phyloP scores from a whole-genome alignment of 2,329 filamentous ascomycete species.

The Didymella sp. region DNA sequence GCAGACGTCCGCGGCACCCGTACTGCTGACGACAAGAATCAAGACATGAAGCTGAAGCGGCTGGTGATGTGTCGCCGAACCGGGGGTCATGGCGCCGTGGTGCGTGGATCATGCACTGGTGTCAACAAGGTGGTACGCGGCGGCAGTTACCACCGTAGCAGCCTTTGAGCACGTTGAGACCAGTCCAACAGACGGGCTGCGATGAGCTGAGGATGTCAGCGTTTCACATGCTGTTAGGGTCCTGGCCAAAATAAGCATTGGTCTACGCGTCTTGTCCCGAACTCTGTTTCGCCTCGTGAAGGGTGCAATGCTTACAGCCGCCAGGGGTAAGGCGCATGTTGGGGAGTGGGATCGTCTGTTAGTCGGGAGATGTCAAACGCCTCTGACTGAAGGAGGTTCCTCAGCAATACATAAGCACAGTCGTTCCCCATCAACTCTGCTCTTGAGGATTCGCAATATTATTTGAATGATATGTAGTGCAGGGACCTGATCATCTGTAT shows the following conservation, averaged over 20 bases:
- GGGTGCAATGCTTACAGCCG: conserved; percentile 7
- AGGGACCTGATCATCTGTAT: neutral
- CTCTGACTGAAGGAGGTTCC: neutral
- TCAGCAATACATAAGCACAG: neutral
- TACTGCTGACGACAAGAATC: conserved; percentile 1
- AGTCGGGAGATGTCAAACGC: neutral
- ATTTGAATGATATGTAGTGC: neutral
- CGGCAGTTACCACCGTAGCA: too few relatives aligned
- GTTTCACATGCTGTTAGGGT: conserved; percentile 31
- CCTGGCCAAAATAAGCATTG: conserved; percentile 28
- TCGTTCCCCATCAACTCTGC: neutral
- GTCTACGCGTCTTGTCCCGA: conserved; percentile 26
- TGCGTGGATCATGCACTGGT: conserved; percentile 8
- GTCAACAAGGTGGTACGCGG: neutral
- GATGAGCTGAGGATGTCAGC: conserved; percentile 23
- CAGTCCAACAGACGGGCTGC: conserved; percentile 1
- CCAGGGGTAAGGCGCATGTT: neutral
- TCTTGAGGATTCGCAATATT: neutral
- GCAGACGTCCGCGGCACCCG: neutral
- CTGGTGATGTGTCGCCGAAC: conserved; percentile 1
- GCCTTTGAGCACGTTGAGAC: conserved; percentile 2
- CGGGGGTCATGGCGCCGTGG: conserved; percentile 11
- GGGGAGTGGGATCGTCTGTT: neutral
- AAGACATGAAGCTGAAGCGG: conserved; percentile 1
- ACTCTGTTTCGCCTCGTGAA: conserved; percentile 25